Conservation (phyloP, 2,329 filamentous ascomycete species). For the Daldinia eschscholtzii region DNA sequence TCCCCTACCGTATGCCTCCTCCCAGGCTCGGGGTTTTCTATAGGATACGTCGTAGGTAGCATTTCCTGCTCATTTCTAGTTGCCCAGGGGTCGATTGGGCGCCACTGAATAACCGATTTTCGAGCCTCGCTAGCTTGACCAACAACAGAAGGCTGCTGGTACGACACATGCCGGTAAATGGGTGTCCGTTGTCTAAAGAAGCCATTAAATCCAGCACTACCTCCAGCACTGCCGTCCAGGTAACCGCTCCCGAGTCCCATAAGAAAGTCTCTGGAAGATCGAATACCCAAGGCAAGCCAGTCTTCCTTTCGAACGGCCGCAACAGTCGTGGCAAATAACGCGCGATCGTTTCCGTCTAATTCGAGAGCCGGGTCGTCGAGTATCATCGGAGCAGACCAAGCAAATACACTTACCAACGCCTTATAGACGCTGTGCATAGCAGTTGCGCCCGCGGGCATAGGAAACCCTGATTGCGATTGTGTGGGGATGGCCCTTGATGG, state of each 20-base stretch:
- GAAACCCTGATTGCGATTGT: slow-evolving; percentile 46
- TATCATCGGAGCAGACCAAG: slow-evolving; percentile 58
- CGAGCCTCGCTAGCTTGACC: slow-evolving; percentile 53
- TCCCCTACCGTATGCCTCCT: slow-evolving; percentile 63
- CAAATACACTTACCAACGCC: slow-evolving; percentile 63
- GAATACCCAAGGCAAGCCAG: slow-evolving; percentile 62
- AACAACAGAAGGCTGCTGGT: slow-evolving; percentile 52
- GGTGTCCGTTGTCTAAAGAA: slow-evolving; percentile 58
- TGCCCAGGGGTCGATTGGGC: slow-evolving; percentile 57
- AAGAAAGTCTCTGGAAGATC: slow-evolving; percentile 64
- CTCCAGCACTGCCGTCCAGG: slow-evolving; percentile 53
- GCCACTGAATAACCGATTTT: slow-evolving; percentile 57
- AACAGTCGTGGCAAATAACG: slow-evolving; percentile 59
- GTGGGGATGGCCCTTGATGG: slow-evolving; percentile 46
- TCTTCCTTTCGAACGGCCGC: slow-evolving; percentile 61
- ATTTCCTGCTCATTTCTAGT: slow-evolving; percentile 48
- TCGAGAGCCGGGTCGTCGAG: slow-evolving; percentile 60
- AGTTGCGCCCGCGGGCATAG: slow-evolving; percentile 48
- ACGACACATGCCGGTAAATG: slow-evolving; percentile 51
- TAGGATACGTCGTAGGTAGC: slow-evolving; percentile 44
- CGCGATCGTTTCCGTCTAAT: slow-evolving; percentile 61
- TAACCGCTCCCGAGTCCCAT: slow-evolving; percentile 62
- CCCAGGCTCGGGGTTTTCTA: slow-evolving; percentile 47
- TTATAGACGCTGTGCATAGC: slow-evolving; percentile 65
- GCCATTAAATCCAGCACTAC: slow-evolving; percentile 56